These are phyloP conservation scores for Phytophthora megakarya DNA, from an alignment of 352 stramenopile genomes.

Conservation along the genomic window DNA sequence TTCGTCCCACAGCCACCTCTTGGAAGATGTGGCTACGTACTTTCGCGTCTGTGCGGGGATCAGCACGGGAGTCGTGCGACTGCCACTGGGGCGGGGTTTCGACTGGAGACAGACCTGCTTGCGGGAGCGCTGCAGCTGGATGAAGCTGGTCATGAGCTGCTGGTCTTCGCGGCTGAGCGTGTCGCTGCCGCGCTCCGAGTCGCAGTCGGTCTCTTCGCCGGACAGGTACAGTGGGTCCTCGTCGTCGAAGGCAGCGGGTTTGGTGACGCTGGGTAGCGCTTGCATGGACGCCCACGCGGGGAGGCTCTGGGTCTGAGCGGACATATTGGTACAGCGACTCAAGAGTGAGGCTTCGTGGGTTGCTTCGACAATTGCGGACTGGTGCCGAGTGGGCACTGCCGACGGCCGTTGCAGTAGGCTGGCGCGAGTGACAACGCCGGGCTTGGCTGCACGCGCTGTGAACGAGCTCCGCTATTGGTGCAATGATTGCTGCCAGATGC, in stretches of 20 bases:
- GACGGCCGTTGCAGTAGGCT: conserved; percentile 22
- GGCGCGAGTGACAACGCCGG: conserved; percentile 21
- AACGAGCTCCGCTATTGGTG: conserved; percentile 8
- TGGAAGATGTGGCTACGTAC: conserved; percentile 46
- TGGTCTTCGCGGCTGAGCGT: conserved; percentile 52
- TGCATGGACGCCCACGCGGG: conserved; percentile 30
- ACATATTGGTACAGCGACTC: conserved; percentile 30
- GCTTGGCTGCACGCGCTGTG: not conserved
- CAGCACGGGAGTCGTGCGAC: conserved; percentile 37
- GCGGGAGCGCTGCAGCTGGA: conserved; percentile 31
- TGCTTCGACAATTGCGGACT: conserved; percentile 44
- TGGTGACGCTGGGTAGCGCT: not conserved
- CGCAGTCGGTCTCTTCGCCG: conserved; percentile 71
- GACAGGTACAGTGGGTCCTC: conserved; percentile 50
- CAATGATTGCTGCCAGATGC: conserved; percentile 16
- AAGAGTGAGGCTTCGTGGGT: no score
- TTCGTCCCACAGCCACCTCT: conserved; percentile 44
- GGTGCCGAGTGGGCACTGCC: no score
- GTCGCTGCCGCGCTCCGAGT: conserved; percentile 59
- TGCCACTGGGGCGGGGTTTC: not conserved
- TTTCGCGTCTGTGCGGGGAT: conserved; percentile 47
- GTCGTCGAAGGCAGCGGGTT: conserved; percentile 25
- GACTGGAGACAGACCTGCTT: conserved; percentile 18
- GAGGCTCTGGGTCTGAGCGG: conserved; percentile 46
- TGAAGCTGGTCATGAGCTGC: conserved; percentile 55